phyloP scores from a whole-genome alignment of 192 early-diverging fungal genomes.

The Allomyces javanicus region DNA sequence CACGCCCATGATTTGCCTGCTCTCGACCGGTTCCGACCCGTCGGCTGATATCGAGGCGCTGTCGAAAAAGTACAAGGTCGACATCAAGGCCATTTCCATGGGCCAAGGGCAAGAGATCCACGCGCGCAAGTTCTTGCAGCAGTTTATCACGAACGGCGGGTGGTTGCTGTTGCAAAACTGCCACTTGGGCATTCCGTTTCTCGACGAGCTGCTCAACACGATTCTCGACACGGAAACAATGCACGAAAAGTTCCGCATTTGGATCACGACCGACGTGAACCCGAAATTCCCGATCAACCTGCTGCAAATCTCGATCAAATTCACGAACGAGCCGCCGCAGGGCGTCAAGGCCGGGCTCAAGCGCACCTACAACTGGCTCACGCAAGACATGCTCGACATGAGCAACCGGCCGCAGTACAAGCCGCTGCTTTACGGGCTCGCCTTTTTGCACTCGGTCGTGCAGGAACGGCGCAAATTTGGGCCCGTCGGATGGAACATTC shows the following conservation, averaged over 20 bases:
- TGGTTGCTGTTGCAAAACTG: slow-evolving; percentile 47
- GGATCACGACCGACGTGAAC: slow-evolving; percentile 41
- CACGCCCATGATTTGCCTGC: slow-evolving; percentile 46
- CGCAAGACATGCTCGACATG: slow-evolving; percentile 53
- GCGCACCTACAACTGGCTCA: slow-evolving; percentile 41
- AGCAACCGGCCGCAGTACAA: slow-evolving; percentile 40
- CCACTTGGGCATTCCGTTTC: slow-evolving; percentile 42
- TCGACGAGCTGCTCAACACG: slow-evolving; percentile 35
- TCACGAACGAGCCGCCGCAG: slow-evolving; percentile 47
- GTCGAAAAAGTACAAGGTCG: slow-evolving; percentile 38
- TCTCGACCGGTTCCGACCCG: slow-evolving; percentile 40
- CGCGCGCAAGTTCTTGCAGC: slow-evolving; percentile 32
- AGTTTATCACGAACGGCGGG: slow-evolving; percentile 41
- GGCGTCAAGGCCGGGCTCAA: slow-evolving; percentile 44
- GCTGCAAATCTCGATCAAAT: slow-evolving; percentile 43
- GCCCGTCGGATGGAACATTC: slow-evolving; percentile 47
- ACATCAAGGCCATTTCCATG: slow-evolving; percentile 51
- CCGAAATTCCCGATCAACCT: slow-evolving; percentile 43
- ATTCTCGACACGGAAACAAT: slow-evolving; percentile 33
- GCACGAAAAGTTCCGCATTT: slow-evolving; percentile 44
- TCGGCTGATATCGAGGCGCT: slow-evolving; percentile 45
- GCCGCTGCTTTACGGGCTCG: slow-evolving; percentile 36
- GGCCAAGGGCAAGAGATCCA: slow-evolving; percentile 48
- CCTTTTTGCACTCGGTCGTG: slow-evolving; percentile 44
- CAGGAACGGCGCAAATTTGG: slow-evolving; percentile 46